Base-by-base conservation (phyloP, 352 stramenopile genomes). In the Phytophthora pini region DNA sequence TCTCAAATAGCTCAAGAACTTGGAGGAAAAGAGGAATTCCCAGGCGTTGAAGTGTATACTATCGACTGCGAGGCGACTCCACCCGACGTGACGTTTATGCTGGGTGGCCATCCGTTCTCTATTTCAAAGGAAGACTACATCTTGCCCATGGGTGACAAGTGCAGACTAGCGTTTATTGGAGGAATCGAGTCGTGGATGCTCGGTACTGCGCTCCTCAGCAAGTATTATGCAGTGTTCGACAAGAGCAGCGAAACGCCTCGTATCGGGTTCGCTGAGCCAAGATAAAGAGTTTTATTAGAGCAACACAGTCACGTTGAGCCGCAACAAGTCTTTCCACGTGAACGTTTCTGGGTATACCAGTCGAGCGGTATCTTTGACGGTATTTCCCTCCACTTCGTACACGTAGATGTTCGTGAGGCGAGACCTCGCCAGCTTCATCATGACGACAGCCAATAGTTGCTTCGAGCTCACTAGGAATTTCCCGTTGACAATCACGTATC, bases 81-180 rank as follows among this genome's bases (percentile, higher is more conserved):
- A 40, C 91, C 92, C 0, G 86, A 98, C 61, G 84, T 99, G 52
- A 80, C 80, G 11, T 98, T 98, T 54, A 80, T 70, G 32, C 83
- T 99, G 68, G 79, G 77, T 47, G 93, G 93, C 44, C 92, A 90
- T 34, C 74, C 75, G 32, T 98, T 96, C 60, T 87, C 76, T 15
- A 81, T 98, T 43, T 80, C 82, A 45, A 84, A 90, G 67, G 75
- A 94, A 13, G 79, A 98, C 36, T 97, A 98, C 66, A 79, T 36
- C 9, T 36, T 36, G 97, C 10, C 96, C 62, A 77, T 78, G 58
- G 80, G 80, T 22, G 61, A 66, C 15, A 83, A 82, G 41, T 99
- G 94, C 74, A 71, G 98, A 5, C 97, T 97, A 65, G 94, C 89
- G 6, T 94, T 99, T 68, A 96, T 98, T 70, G 93, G 85, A 57